Evolutionary conservation across 345 rosid genomes (phyloP), one percentile per base, ranked within the genome.

Genomic region (Erucastrum elatum): DNA sequence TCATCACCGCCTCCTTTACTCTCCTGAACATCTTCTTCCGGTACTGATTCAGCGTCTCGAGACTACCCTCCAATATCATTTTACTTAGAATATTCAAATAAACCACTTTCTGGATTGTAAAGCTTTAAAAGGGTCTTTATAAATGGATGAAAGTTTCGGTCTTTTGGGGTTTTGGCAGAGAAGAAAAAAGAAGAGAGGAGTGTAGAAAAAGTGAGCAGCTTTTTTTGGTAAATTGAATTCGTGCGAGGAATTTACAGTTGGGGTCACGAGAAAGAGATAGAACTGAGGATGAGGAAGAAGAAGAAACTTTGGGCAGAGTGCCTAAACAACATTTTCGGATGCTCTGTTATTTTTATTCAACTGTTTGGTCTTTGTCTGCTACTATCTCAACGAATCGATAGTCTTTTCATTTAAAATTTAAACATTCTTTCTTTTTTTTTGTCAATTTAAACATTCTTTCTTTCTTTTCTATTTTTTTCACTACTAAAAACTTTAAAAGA

Each of bases 301-400:
- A 64, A 69, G 79, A 62, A 79, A 69, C 83, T 70, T 75, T 70
- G 83, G 79, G 83, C 83, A 80, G 79, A 37, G 83, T 62, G 83
- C 79, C 79, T 39, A 39, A 27, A 80, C 79, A 69, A 64, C 76
- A 69, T 64, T 80, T 69, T 80, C 82, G 70, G 66, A 49, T 74
- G 35, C 75, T 74, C 71, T 74, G 75, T 79, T 79, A 67, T 12
- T 39, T 39, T 25, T 61, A 9, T 65, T 66, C 1, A 67, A 73
- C 60, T 74, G 66, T 80, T 80, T 80, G 62, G 78, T 80, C 79
- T 74, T 74, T 80, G 78, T 74, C 83, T 69, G 0, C 78, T 80
- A 34, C 62, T 25, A 17, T 75, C 75, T 66, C 46, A 21, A 63
- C 79, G 72, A 69, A 55, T 74, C 64, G 6, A 79, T 53, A 53